Evolutionary conservation across 768 basidiomycete genomes (phyloP).

Genomic region (Pulveroboletus sp.): DNA sequence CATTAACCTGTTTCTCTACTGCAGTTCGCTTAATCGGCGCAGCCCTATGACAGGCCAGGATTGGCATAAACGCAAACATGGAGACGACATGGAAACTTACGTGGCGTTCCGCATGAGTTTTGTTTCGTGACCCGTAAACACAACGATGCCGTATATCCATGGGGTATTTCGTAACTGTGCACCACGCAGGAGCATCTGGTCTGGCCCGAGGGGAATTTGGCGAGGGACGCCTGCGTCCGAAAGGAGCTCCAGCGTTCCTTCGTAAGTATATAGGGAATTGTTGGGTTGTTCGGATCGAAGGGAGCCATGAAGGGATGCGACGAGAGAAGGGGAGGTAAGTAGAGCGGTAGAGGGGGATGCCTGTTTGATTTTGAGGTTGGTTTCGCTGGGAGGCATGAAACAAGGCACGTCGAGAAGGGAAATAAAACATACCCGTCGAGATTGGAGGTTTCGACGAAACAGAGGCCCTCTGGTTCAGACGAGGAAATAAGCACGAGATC

Average conservation of each 20-base stretch:
- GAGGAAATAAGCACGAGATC: conserved; percentile 85
- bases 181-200: conserved; percentile 89
- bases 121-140: conserved; percentile 97
- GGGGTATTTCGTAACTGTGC: conserved; percentile 95
- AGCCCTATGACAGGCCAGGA: conserved; percentile 45
- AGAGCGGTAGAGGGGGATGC: conserved; percentile 75
- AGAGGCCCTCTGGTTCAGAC: conserved; percentile 94
- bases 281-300: conserved; percentile 96
- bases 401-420: not conserved
- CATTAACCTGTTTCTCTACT: conserved; percentile 93
- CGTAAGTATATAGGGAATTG: conserved; percentile 95
- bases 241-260: conserved; percentile 69
- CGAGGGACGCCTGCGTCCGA: conserved; percentile 54
- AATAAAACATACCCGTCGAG: conserved; percentile 73
- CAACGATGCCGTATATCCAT: conserved; percentile 91
- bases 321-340: conserved; percentile 73
- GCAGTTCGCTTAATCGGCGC: conserved; percentile 96
- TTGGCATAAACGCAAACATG: not conserved
- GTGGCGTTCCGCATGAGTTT: conserved; percentile 98
- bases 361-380: conserved; percentile 98
- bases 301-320: conserved; percentile 70
- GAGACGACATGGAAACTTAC: conserved; percentile 44
- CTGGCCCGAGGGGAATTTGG: conserved; percentile 89
- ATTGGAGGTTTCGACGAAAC: conserved; percentile 97
- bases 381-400: conserved; percentile 56